Conservation (phyloP, 371 early-diverging fungal genomes). For the Massospora cicadina region DNA sequence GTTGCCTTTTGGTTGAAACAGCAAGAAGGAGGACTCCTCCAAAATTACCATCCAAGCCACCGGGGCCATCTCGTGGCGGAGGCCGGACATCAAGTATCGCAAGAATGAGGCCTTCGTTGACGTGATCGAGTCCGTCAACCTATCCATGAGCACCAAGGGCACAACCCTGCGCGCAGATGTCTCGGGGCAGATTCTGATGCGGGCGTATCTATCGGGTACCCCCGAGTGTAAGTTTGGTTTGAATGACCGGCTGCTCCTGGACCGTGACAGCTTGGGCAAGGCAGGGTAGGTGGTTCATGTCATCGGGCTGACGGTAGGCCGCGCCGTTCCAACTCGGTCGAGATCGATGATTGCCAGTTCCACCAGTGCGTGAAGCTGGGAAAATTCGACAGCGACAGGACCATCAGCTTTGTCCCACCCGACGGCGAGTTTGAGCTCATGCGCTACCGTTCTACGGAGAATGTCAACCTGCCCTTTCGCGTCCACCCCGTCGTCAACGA, state of each 20-base stretch:
- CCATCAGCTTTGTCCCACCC: conserved; percentile 76
- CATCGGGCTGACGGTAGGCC: conserved; percentile 14
- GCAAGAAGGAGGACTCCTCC: conserved; percentile 38
- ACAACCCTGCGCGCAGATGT: conserved; percentile 60
- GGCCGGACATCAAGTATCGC: conserved; percentile 75
- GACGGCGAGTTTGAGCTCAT: conserved; percentile 90
- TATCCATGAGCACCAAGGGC: conserved; percentile 63
- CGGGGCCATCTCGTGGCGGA: conserved; percentile 73
- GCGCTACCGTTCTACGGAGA: conserved; percentile 76
- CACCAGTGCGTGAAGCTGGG: conserved; percentile 81
- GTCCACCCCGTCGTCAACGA: conserved; percentile 71
- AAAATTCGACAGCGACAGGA: conserved; percentile 60
- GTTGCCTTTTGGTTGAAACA: too few relatives aligned
- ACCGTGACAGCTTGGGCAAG: conserved; percentile 33
- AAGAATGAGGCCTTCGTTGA: conserved; percentile 83
- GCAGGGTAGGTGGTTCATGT: conserved; percentile 12
- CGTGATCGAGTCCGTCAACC: conserved; percentile 74
- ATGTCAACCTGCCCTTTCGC: conserved; percentile 68
- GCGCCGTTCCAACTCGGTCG: conserved; percentile 42
- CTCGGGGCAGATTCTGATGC: conserved; percentile 61
- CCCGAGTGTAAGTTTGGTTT: conserved; percentile 68
- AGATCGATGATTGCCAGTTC: conserved; percentile 80
- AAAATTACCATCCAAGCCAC: conserved; percentile 82
- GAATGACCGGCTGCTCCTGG: conserved; percentile 63
- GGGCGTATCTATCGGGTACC: conserved; percentile 52